Base-by-base conservation (phyloP, 108 stramenopile genomes). In the Discostella stelligeroides region DNA sequence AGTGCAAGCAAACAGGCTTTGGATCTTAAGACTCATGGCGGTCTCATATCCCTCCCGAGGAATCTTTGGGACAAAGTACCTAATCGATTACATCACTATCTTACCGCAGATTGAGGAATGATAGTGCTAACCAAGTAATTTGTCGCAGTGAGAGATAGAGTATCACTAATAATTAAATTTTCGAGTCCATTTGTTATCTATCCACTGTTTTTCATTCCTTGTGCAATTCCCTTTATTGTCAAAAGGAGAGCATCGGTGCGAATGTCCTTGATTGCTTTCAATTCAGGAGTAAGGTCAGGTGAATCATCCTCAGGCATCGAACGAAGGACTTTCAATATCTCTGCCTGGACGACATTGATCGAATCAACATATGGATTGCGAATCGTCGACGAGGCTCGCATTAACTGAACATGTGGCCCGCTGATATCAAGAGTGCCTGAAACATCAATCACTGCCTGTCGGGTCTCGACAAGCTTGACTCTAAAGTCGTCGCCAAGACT, bases 191-290 rank as follows among this genome's bases (percentile, higher is more conserved):
- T n/a, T 25, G 18, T 21, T 21, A 47, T 47, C 76, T 89, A 99
- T 23, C 98, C 98, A 51, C 91, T 94, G 92, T 99, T 99, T 66
- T 91, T 86, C 95, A 99, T 96, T n/a, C 98, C 98, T 15, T 89
- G 84, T 23, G 96, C 93, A 72, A 99, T 93, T 15, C 97, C 98
- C 63, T 92, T 98, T 63, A 99, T 95, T 1, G 95, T 92, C 28
- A 97, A 62, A 37, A 96, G 69, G 12, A 99, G 75, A 4, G 97
- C 96, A 72, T 98, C 96, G 7, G 82, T 68, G 38, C 80, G 72
- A 15, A 90, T 61, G 2, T 72, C 80, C 49, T 87, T 74, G 37
- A 85, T 74, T 45, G 85, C 86, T 14, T 63, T 67, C 42, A 78
- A 59, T 34, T 82, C 81, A 9, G 81, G 81, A 14, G 72, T 68